A percentile compares a stretch with the other conserved stretches of the same genome.
These are phyloP conservation scores for Sphagnurus paluster DNA, from an alignment of 1,284 basidiomycete genomes.

Conservation along the genomic window DNA sequence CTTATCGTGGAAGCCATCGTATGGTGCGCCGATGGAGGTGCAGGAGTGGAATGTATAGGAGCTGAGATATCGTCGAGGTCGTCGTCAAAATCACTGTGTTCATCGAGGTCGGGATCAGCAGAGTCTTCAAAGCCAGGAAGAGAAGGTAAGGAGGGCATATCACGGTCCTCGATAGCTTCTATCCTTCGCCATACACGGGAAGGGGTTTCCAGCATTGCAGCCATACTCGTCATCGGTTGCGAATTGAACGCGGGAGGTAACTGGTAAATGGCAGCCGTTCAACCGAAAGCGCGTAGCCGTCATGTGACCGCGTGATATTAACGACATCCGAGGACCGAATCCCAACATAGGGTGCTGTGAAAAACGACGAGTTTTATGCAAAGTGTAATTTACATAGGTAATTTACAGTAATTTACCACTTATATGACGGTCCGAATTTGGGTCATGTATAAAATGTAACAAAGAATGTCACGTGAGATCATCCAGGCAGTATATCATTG, in stretches of 20 bases:
- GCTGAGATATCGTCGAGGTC: slow-evolving; percentile 34
- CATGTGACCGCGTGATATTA: slow-evolving; percentile 17
- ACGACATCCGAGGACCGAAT: too few relatives aligned
- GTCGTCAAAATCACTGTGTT: slow-evolving; percentile 32
- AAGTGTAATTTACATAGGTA: too few relatives aligned
- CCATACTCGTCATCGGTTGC: slow-evolving; percentile 27
- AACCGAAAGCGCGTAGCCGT: slow-evolving; percentile 12
- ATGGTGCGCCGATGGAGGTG: slow-evolving; percentile 44
- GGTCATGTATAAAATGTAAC: too few relatives aligned
- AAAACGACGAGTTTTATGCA: too few relatives aligned
- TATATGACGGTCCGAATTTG: too few relatives aligned
- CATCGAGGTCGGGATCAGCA: slow-evolving; percentile 30
- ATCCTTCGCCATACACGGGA: slow-evolving; percentile 80
- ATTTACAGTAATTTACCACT: too few relatives aligned
- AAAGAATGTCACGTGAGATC: too few relatives aligned
- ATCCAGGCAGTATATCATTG: too few relatives aligned
- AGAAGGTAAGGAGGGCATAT: slow-evolving; percentile 78
- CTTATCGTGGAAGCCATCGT: slow-evolving; percentile 46
- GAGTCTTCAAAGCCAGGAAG: slow-evolving; percentile 69
- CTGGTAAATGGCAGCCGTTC: background rate
- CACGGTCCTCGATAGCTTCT: slow-evolving; percentile 62
- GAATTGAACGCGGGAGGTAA: background rate
- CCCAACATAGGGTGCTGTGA: too few relatives aligned
- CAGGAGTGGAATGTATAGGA: slow-evolving; percentile 69
- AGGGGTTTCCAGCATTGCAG: slow-evolving; percentile 68